Conservation (phyloP, 108 stramenopile genomes). For the Nitzschia sp. region DNA sequence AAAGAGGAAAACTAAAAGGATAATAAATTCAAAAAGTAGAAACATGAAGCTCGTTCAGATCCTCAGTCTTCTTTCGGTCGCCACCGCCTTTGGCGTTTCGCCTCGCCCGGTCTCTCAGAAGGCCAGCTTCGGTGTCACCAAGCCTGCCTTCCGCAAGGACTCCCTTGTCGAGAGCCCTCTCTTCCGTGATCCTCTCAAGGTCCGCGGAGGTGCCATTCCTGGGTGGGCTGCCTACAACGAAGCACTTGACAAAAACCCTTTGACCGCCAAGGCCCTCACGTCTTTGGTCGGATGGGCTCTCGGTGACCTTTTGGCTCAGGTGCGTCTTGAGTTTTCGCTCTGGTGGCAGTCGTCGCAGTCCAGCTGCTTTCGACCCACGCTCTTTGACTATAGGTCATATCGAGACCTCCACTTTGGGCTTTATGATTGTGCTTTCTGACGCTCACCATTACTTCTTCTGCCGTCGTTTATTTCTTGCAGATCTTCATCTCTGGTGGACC, state of each 20-base stretch:
- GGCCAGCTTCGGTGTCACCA: slow-evolving; percentile 35
- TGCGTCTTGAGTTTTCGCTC: slow-evolving; percentile 27
- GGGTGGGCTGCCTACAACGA: slow-evolving; percentile 93
- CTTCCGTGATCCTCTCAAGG: slow-evolving; percentile 73
- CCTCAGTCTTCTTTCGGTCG: slow-evolving; percentile 52
- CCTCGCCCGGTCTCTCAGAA: slow-evolving; percentile 53
- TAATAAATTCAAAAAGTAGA: no score
- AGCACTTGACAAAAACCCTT: slow-evolving; percentile 90
- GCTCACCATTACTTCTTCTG: slow-evolving; percentile 3
- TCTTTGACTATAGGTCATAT: neutral
- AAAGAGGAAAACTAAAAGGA: no score
- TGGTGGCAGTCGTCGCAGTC: neutral
- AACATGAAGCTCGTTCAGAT: slow-evolving; percentile 78
- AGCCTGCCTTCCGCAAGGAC: slow-evolving; percentile 66
- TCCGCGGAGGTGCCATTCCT: slow-evolving; percentile 89
- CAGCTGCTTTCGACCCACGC: no score
- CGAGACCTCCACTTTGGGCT: no score
- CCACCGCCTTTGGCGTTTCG: slow-evolving; percentile 69
- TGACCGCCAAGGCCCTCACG: slow-evolving; percentile 94
- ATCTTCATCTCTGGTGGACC: slow-evolving; percentile 92
- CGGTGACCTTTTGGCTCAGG: slow-evolving; percentile 96
- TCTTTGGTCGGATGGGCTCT: slow-evolving; percentile 95
- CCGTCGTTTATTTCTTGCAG: slow-evolving; percentile 35
- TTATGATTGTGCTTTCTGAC: no score
- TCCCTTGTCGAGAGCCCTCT: slow-evolving; percentile 54